Evolutionary conservation across 495 filamentous ascomycete species (phyloP).

Genomic region (Penicillium taxi): DNA sequence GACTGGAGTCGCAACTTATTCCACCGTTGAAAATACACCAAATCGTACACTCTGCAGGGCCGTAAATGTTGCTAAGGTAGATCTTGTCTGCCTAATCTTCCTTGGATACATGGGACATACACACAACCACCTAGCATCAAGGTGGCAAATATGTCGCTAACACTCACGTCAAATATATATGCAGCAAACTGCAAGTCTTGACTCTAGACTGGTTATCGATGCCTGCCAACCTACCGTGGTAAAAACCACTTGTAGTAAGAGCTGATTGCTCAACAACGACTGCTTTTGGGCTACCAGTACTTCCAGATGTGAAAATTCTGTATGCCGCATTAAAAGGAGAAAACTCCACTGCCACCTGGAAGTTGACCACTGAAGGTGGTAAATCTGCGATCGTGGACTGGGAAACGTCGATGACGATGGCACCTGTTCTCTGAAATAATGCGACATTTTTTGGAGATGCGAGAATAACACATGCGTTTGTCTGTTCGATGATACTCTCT

Average conservation of each 20-base stretch:
- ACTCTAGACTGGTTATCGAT: too few relatives aligned
- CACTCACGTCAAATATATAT: too few relatives aligned
- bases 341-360: too few relatives aligned
- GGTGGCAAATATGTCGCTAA: too few relatives aligned
- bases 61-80: constrained; percentile 35
- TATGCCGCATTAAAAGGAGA: too few relatives aligned
- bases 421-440: constrained; percentile 41
- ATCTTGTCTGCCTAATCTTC: constrained; percentile 8
- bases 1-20: neutral
- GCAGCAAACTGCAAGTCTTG: too few relatives aligned
- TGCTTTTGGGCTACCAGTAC: too few relatives aligned
- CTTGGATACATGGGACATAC: neutral
- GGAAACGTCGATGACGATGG: constrained; percentile 28
- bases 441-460: constrained; percentile 3
- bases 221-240: too few relatives aligned
- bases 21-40: constrained; percentile 1
- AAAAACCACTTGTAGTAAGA: too few relatives aligned
- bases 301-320: too few relatives aligned
- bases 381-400: neutral
- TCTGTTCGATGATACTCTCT: constrained; percentile 34
- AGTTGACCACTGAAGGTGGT: neutral
- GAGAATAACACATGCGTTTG: neutral
- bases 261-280: too few relatives aligned
- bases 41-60: constrained; percentile 31
- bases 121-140: neutral